Base-by-base conservation (phyloP, 2,329 filamentous ascomycete genomes). In the Alternaria triticimaculans region DNA sequence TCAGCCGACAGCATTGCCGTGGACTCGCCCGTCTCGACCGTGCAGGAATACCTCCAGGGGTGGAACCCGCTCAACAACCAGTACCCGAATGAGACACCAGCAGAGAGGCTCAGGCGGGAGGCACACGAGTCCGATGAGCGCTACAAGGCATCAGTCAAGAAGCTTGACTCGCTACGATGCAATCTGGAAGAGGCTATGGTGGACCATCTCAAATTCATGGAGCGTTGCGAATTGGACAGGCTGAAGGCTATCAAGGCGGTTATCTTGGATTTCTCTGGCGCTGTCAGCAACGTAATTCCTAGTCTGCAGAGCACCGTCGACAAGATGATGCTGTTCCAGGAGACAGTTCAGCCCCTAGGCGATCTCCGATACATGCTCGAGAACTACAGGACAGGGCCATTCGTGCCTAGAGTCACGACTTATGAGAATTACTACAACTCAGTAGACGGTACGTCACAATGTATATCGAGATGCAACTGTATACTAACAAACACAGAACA, bases 391-490 rank as follows among this genome's bases (percentile, higher is more conserved):
- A 99, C 96, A 7, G 96, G 96, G 67, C 92, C 90, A 69, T 99
- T 97, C 78, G 88, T 93, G 55, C 96, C 96, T 9, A 94, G 89
- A 74, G 95, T 98, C 26, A 89, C 94, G 50, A 91, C 93, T 4
- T 99, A 99, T 81, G 96, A 99, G 82, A 99, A 98, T 80, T 99
- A 99, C 83, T 99, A 99, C 84, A 97, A 97, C 81, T 94, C 92
- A 69, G 94, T 97, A 23, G 96, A 97, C 79, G 86, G 86, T 87
- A 77, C 65, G 79, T 51, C 25, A 33, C 37, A 20, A n/a, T 26
- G 2, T 15, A 33, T 11, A 25, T 41, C 9, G 5, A 26, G 15
- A n/a, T 26, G 14, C 23, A 6, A 63, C 10, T 3, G 21, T 21
- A 44, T 58, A 61, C 73, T 78, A 61, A 76, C 58, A 41, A 55